A percentile compares a stretch with the other conserved stretches of the same genome.
These are phyloP conservation scores for Prunus mume DNA, from an alignment of 306 rosid genomes.

Conservation along the genomic window DNA sequence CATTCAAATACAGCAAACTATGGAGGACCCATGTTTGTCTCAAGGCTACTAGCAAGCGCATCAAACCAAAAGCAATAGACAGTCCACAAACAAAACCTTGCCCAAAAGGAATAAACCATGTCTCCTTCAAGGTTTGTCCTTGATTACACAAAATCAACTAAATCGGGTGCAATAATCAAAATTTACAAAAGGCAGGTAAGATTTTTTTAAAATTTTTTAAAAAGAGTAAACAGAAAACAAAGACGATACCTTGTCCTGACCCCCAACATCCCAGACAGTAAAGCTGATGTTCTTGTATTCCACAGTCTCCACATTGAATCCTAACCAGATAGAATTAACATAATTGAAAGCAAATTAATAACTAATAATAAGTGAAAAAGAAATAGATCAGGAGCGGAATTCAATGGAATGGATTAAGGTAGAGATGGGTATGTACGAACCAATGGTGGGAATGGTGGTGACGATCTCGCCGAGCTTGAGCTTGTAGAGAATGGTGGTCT, in stretches of 20 bases:
- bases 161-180: not conserved
- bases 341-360: not conserved
- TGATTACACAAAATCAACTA: not conserved
- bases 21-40: not conserved
- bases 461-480: conserved; percentile 93
- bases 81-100: not conserved
- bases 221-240: not conserved
- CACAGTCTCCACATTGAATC: conserved; percentile 92
- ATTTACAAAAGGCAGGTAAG: not conserved
- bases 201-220: not conserved
- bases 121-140: not conserved
- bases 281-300: conserved; percentile 97
- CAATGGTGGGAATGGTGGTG: conserved; percentile 94
- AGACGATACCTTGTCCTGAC: conserved; percentile 73
- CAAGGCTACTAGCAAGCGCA: not conserved
- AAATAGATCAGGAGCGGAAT: not conserved
- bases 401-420: not conserved
- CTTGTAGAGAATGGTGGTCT: conserved; percentile 87
- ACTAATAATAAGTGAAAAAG: not conserved
- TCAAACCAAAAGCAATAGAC: not conserved
- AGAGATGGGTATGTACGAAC: conserved; percentile 19
- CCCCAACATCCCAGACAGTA: conserved; percentile 99
- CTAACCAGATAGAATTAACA: conserved; percentile 32
- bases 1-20: not conserved
- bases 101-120: not conserved